Base-by-base conservation (phyloP, 2,329 filamentous ascomycete genomes). In the Fusarium goolgardi region DNA sequence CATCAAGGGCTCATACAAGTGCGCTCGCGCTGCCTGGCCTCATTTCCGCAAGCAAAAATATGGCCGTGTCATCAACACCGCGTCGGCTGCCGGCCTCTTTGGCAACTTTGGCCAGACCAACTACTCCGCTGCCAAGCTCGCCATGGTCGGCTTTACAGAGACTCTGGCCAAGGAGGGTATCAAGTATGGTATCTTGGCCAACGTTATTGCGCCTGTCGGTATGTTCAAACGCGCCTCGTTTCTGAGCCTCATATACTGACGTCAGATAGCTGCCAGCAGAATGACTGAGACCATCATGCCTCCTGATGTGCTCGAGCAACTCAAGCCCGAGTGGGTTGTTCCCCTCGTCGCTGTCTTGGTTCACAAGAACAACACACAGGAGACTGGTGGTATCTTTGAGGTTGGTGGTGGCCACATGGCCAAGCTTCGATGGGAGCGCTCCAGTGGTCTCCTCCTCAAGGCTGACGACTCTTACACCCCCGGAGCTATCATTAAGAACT, bases 31-130 rank as follows among this genome's bases (percentile, higher is more conserved):
- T 67, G 96, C 96, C 53, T 99, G 96, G 95, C 94, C 95, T 63
- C 86, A 98, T 81, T 98, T 99, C 87, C 88, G 95, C 77, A 98
- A 98, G 84, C 96, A 99, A 83, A 98, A 97, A 88, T 99, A 93
- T 79, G 96, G 96, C 68, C 89, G 96, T 75, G 86, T 99, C 72
- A 97, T 99, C 83, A 98, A 96, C 86, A 98, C 96, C 25, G 89
- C 95, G 37, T 98, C 95, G n/a, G 94, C 94, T 59, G 94, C 96
- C 65, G 96, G 96, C 75, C 86, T 99, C 55, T 98, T 97, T 79
- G 96, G 96, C 76, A 96, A 89, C 82, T 98, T 97, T 77, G 96
- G 95, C 71, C 95, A 98, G 84, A 88, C 90, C 79, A 98, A 97
- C 83, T 99, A 99, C 83, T 97, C 95, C 55, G 94, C 96, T 64